Base-by-base conservation (phyloP, 169 alveolate genomes). In the Plasmodium relictum region DNA sequence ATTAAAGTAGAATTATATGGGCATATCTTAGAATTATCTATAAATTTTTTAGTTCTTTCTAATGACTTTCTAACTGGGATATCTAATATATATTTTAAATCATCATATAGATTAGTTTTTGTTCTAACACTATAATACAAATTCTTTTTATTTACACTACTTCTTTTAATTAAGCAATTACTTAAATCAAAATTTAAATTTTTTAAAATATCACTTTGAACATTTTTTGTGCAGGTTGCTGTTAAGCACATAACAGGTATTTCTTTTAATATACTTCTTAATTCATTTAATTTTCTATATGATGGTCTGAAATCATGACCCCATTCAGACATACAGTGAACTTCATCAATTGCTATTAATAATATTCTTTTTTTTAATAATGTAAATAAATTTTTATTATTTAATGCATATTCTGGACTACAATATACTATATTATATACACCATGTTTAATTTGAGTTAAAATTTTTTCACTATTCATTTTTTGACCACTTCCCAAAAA, bases 281-380 rank as follows among this genome's bases (percentile, higher is more conserved):
- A 80, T 66, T 93, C 94, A 65, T 96, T 93, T 92, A 97, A 92
- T 76, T 93, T 94, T 85, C 96, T 90, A 92, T 97, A 97, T 88
- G 98, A 99, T 37, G 98, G 97, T 65, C 99, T 96, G 88, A 99
- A 99, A 88, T 99, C 99, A 91, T 98, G 97, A 2, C 99, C 99
- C 99, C 99, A 99, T 68, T 98, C 98, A 54, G 99, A 96, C 24
- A 98, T 99, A 94, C 99, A 99, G 93, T 99, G 99, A 2, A 99
- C 99, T 92, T 99, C 99, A 92, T 99, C 99, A n/a, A 99, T 96
- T 10, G 97, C 99, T 88, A 98, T 96, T 86, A 99, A 93, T 31
- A 93, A 86, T 7, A 99, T 96, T 56, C 95, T 76, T 50, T 93
- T 94, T 42, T 94, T 93, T 31, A 71, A 61, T 61, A 65, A 10